A percentile compares a stretch with the other conserved stretches of the same genome.
Conservation (phyloP, 306 rosid species). For the Prunus padus region DNA sequence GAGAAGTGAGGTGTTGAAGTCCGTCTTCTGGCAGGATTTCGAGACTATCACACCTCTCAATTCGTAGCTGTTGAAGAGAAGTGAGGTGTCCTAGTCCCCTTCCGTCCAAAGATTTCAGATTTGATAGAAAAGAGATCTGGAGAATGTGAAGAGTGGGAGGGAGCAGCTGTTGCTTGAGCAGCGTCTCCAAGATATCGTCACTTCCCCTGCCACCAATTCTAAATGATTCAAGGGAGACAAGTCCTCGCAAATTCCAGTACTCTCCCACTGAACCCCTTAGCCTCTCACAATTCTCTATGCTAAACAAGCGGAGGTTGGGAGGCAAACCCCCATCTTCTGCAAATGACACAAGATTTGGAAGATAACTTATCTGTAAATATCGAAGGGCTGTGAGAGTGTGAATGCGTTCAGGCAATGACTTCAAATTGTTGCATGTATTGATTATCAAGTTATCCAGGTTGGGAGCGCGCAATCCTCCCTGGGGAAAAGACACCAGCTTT, state of each 20-base stretch:
- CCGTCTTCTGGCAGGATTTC: not conserved
- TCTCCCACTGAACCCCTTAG: not conserved
- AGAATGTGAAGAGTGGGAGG: not conserved
- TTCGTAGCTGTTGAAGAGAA: accelerated
- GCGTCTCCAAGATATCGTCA: not conserved
- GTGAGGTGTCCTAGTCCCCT: not conserved
- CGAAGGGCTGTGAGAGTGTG: not conserved
- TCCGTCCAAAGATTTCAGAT: not conserved
- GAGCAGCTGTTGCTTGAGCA: not conserved
- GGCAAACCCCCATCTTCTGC: not conserved
- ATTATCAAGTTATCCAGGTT: accelerated
- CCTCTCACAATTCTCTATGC: accelerated
- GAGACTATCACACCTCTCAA: accelerated
- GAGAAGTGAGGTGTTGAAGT: not conserved
- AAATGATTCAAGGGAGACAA: not conserved
- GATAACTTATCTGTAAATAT: accelerated
- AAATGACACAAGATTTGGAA: not conserved
- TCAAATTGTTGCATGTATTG: accelerated
- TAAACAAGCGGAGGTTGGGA: not conserved
- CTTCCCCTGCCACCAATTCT: accelerated
- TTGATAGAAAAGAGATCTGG: accelerated
- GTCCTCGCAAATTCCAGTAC: not conserved
- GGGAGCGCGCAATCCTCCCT: too few relatives aligned
- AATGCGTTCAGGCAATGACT: not conserved
- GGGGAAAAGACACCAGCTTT: too few relatives aligned